A percentile compares a stretch with the other conserved stretches of the same genome.
phyloP scores from a whole-genome alignment of 2,329 filamentous ascomycete genomes.

The Colletotrichum gloeosporioides region DNA sequence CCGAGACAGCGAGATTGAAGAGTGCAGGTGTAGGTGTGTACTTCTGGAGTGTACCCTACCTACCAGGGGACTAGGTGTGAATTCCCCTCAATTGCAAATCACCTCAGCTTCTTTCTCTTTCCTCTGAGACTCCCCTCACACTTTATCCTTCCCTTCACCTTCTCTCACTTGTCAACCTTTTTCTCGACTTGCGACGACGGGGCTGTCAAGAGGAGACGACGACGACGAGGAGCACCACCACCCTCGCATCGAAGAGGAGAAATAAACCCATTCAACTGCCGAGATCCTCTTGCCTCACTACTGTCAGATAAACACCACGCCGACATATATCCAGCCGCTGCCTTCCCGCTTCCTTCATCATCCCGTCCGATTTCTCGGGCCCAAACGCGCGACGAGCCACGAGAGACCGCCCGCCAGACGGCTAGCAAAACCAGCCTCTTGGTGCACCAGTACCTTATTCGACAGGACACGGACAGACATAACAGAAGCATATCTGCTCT shows the following conservation, averaged over 20 bases:
- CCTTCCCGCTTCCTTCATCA: background rate
- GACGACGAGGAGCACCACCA: background rate
- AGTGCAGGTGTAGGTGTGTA: background rate
- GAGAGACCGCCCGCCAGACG: background rate
- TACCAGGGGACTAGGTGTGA: background rate
- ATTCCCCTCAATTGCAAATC: conserved; percentile 5
- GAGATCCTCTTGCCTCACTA: background rate
- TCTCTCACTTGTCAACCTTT: background rate
- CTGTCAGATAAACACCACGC: background rate
- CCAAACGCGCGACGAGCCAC: background rate
- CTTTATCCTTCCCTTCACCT: background rate
- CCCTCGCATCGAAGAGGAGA: background rate
- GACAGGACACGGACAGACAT: background rate
- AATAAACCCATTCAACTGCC: background rate
- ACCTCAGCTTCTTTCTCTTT: background rate
- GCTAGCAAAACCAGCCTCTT: conserved; percentile 3
- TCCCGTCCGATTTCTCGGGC: conserved; percentile 9
- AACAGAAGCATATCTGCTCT: background rate
- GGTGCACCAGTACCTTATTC: background rate
- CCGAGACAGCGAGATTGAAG: conserved; percentile 18
- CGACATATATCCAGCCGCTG: background rate
- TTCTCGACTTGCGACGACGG: background rate
- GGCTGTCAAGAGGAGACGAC: conserved; percentile 5
- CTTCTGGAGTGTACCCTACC: background rate
- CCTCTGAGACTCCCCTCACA: background rate